phyloP scores from a whole-genome alignment of 306 rosid genomes.

The Cicer pinnatifidum region DNA sequence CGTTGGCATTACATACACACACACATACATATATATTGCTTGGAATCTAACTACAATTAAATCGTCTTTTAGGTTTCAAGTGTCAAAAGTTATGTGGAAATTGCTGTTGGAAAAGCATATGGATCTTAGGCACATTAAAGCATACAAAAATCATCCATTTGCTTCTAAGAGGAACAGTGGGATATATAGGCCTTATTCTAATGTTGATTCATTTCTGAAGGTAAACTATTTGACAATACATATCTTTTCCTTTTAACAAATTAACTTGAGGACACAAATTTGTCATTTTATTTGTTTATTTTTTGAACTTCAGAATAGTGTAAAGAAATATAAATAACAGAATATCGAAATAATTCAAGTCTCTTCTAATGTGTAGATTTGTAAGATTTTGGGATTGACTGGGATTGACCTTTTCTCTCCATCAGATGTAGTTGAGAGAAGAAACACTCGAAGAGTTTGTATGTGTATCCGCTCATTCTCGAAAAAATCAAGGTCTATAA shows the following conservation, averaged over 20 bases:
- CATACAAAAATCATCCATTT: conserved; percentile 50
- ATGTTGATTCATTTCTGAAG: conserved; percentile 69
- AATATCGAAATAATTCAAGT: conserved; percentile 15
- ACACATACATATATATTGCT: not conserved
- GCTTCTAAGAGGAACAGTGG: conserved; percentile 53
- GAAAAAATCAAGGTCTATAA: conserved; percentile 50
- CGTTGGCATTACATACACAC: not conserved
- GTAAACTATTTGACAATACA: conserved; percentile 38
- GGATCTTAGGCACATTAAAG: conserved; percentile 49
- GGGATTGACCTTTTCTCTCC: conserved; percentile 66
- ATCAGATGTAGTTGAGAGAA: conserved; percentile 67
- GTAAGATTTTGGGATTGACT: conserved; percentile 60
- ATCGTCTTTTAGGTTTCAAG: conserved; percentile 53
- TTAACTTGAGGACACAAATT: not conserved
- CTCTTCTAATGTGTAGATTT: conserved; percentile 48
- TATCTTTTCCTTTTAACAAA: not conserved
- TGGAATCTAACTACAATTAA: conserved; percentile 25
- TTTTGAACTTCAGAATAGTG: conserved; percentile 26
- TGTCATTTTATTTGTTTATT: conserved; percentile 19
- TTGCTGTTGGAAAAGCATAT: conserved; percentile 48
- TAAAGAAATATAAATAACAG: not conserved
- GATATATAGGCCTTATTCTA: conserved; percentile 62
- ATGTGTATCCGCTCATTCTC: conserved; percentile 66
- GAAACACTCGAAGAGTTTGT: conserved; percentile 57
- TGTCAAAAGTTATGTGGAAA: conserved; percentile 58